Evolutionary conservation across 2,329 filamentous ascomycete species (phyloP), one percentile per base, ranked within the genome.

Genomic region (Paracamarosporium sp.): DNA sequence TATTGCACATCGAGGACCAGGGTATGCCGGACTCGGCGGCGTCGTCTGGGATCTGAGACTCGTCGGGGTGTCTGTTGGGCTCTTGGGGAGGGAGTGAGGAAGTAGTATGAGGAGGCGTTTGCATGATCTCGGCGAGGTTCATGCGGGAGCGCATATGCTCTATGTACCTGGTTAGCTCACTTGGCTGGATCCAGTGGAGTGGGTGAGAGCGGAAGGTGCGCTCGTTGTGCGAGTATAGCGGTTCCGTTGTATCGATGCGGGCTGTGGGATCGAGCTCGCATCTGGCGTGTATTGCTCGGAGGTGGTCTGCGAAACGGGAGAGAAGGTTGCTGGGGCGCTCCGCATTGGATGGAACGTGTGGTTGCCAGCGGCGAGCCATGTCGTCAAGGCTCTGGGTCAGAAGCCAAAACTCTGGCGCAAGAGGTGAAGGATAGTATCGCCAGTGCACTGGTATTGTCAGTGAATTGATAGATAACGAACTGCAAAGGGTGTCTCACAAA

Each of bases 391-490:
- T 33, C 17, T 47, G 44, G 4, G 31, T 4, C 5, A 47, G 27
- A 33, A 47, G 44, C 44, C 44, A 47, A n/a, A 30, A 47, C 28
- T 47, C 44, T 5, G 44, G 13, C 12, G 25, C 44, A n/a, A 47
- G 22, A 5, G 44, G 25, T 8, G 44, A 30, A 11, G 11, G n/a
- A n/a, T 47, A 47, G 4, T 20, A 28, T 6, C 28, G 44, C 9
- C 44, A 30, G 13, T 47, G 44, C 44, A 20, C 9, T 47, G 28
- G 22, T 47, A 7, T 12, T 20, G 27, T 27, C 31, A 47, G 27
- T 24, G 12, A 30, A 11, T 28, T 24, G 25, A 9, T 11, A 25
- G n/a, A 28, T 4, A 15, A 8, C 12, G 24, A 6, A 7, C 13
- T 31, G 22, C 11, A 24, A 36, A 5, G n/a, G 6, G 8, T 12